A percentile compares a stretch with the other conserved stretches of the same genome.
These are phyloP conservation scores for Penicillium salamii DNA, from an alignment of 495 filamentous ascomycete genomes.

Conservation along the genomic window DNA sequence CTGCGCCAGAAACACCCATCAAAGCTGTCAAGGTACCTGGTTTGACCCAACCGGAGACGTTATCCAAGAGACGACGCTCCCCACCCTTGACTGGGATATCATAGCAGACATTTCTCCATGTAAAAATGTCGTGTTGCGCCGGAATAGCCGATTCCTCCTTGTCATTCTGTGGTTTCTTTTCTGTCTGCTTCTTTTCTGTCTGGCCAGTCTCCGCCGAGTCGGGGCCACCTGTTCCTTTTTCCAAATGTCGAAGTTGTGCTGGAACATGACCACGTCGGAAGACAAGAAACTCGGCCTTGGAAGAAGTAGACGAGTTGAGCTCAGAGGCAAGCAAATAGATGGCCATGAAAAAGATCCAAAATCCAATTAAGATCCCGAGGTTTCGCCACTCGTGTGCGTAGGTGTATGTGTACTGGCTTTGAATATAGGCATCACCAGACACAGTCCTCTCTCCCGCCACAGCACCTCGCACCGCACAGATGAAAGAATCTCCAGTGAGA, in stretches of 20 bases:
- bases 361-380: slow-evolving; percentile 61
- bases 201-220: slow-evolving; percentile 13
- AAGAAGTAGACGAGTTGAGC: slow-evolving; percentile 42
- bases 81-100: slow-evolving; percentile 60
- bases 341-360: slow-evolving; percentile 60
- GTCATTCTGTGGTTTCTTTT: slow-evolving; percentile 24
- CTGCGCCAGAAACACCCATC: slow-evolving; percentile 62
- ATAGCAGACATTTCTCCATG: slow-evolving; percentile 74
- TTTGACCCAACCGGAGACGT: slow-evolving; percentile 65
- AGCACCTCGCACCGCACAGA: slow-evolving; percentile 55
- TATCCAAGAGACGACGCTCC: slow-evolving; percentile 55
- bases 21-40: slow-evolving; percentile 68
- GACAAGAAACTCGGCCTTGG: slow-evolving; percentile 42
- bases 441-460: slow-evolving; percentile 51
- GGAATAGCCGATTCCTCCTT: slow-evolving; percentile 34
- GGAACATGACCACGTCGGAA: slow-evolving; percentile 42
- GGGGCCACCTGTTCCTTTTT: slow-evolving; percentile 21
- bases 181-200: slow-evolving; percentile 19
- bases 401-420: slow-evolving; percentile 52
- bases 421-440: slow-evolving; percentile 52
- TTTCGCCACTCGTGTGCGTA: slow-evolving; percentile 64
- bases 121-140: slow-evolving; percentile 62
- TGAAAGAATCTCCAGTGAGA: slow-evolving; percentile 43
- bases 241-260: slow-evolving; percentile 27
- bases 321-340: slow-evolving; percentile 46